Evolutionary conservation across 805 yeast species (phyloP), one percentile per base, ranked within the genome.

Genomic region (Ogataea paradorogensis): DNA sequence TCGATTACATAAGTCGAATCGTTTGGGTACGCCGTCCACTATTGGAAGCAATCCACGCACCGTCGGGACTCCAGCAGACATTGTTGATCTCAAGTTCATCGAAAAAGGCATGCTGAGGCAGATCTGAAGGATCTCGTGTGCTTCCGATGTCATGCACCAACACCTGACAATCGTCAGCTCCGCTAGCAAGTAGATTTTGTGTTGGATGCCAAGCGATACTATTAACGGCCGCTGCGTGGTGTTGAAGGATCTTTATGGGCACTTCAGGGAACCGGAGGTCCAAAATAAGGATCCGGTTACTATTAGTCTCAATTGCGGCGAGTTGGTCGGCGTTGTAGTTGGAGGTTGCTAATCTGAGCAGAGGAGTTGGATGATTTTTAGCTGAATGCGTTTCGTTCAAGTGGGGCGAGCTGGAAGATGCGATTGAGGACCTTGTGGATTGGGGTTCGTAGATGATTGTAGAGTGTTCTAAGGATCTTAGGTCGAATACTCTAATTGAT

Each of bases 361-460:
- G 66, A 2, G 96, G 93, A 14, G 70, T 69, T 23, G 25, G 10
- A 5, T 23, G 25, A 23, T 23, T 23, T 9, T 3, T 2, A 70
- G 62, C 35, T 62, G 65, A 30, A 42, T 18, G 20, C 20, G 20
- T 18, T 18, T 48, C 25, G 22, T 21, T 21, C 5, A 47, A 28
- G 4, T 40, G 36, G 16, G 48, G 42, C 9, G 45, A 33, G 16
- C 46, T 30, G 10, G 47, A 9, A 9, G 63, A 43, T 21, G 25
- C 25, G 25, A 23, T 23, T 7, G 25, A 23, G 9, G n/a, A 4
- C 7, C 25, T 9, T 23, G 25, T 23, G 4, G 25, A 23, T 23
- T 68, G 76, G 9, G 88, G 88, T 58, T 93, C 99, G 61, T 87
- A 93, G 11, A 93, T 83, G 51, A 93, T 93, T 1, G 99, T 91